Conservation (phyloP, 2,329 filamentous ascomycete species). For the Myrmaecium sp. region DNA sequence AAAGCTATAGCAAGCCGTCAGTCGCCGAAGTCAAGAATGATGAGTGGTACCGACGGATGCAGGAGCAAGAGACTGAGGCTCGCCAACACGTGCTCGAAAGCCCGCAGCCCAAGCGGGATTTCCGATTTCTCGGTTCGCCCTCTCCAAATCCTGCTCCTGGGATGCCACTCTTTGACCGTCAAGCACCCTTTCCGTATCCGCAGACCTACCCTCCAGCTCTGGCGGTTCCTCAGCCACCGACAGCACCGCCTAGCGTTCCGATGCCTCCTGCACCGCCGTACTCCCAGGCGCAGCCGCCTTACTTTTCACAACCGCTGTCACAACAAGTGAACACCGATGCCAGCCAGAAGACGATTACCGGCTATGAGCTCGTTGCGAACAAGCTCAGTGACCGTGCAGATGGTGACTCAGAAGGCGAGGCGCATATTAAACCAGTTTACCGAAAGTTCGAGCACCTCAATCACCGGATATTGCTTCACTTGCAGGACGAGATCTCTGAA, state of each 20-base stretch:
- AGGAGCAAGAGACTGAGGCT: slow-evolving; percentile 16
- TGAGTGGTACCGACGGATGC: slow-evolving; percentile 12
- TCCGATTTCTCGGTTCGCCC: slow-evolving; percentile 12
- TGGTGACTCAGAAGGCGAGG: slow-evolving; percentile 8
- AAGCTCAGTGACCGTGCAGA: slow-evolving; percentile 16
- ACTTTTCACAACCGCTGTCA: background rate
- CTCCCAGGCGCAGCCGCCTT: background rate
- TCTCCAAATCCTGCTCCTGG: slow-evolving; percentile 11
- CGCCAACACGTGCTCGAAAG: slow-evolving; percentile 18
- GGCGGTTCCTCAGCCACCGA: slow-evolving; percentile 12
- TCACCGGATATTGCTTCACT: slow-evolving; percentile 62
- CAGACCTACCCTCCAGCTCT: slow-evolving; percentile 10
- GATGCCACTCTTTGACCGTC: slow-evolving; percentile 14
- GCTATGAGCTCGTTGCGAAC: slow-evolving; percentile 21
- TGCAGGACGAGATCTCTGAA: slow-evolving; percentile 72
- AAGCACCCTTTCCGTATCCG: too few species aligned
- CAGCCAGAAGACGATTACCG: slow-evolving; percentile 14
- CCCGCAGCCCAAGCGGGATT: slow-evolving; percentile 17
- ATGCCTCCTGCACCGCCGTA: background rate
- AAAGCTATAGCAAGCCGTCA: too few species aligned
- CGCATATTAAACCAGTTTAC: slow-evolving; percentile 45
- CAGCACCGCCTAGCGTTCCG: too few species aligned
- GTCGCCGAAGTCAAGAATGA: slow-evolving; percentile 1
- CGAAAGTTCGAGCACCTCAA: slow-evolving; percentile 69
- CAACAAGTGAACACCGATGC: slow-evolving; percentile 6